phyloP scores from a whole-genome alignment of 2,329 filamentous ascomycete species.

The Dactylonectria estremocensis region DNA sequence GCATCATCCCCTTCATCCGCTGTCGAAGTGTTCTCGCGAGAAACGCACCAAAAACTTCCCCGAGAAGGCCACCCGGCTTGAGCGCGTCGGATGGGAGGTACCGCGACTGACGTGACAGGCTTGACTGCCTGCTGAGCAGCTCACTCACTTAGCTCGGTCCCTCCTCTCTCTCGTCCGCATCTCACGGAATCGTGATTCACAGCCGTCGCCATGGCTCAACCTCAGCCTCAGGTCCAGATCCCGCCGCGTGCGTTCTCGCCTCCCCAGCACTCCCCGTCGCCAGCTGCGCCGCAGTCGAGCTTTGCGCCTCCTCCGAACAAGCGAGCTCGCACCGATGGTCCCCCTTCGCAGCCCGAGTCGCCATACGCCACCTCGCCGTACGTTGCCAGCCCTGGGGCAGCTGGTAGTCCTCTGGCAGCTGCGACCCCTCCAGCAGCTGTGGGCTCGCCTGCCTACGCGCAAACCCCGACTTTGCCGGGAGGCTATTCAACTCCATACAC shows the following conservation, averaged over 20 bases:
- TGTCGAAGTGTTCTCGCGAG: slow-evolving; percentile 24
- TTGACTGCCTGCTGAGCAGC: slow-evolving; percentile 63
- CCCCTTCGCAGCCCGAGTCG: slow-evolving; percentile 76
- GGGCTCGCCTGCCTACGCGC: slow-evolving; percentile 56
- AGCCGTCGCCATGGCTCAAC: slow-evolving; percentile 68
- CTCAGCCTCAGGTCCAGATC: slow-evolving; percentile 62
- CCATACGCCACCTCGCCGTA: slow-evolving; percentile 71
- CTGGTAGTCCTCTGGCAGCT: slow-evolving; percentile 55
- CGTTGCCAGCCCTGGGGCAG: slow-evolving; percentile 61
- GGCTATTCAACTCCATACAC: slow-evolving; percentile 57
- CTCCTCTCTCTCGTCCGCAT: slow-evolving; percentile 26
- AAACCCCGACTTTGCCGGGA: slow-evolving; percentile 51
- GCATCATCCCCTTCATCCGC: slow-evolving; percentile 28
- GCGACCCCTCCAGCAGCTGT: slow-evolving; percentile 58
- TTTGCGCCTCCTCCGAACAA: slow-evolving; percentile 79
- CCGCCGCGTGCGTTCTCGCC: slow-evolving; percentile 74
- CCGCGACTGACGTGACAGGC: slow-evolving; percentile 64
- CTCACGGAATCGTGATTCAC: slow-evolving; percentile 23
- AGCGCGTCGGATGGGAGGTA: slow-evolving; percentile 64
- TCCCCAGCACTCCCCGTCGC: slow-evolving; percentile 73
- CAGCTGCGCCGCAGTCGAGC: slow-evolving; percentile 67
- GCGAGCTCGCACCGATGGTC: slow-evolving; percentile 72
- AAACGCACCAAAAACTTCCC: slow-evolving; percentile 28
- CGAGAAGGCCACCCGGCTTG: slow-evolving; percentile 38
- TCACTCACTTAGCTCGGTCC: slow-evolving; percentile 37